Evolutionary conservation across 495 filamentous ascomycete species (phyloP).

Genomic region (Aspergillus cristatus): DNA sequence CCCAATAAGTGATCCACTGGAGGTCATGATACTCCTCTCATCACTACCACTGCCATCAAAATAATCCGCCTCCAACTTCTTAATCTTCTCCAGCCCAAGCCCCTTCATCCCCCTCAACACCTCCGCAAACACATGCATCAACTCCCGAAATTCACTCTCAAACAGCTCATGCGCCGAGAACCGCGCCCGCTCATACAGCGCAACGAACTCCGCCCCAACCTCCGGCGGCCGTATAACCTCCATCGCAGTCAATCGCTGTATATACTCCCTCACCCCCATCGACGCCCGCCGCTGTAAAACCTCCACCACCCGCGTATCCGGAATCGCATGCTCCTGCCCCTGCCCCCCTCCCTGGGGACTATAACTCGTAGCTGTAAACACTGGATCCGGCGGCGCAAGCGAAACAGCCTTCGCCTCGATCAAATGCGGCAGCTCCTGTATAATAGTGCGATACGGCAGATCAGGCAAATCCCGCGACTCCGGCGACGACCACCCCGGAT

Average conservation of each 20-base stretch:
- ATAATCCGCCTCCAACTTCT: no score
- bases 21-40: slow-evolving; percentile 21
- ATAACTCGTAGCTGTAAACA: slow-evolving; percentile 10
- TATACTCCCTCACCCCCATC: slow-evolving; percentile 76
- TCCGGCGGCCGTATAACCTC: slow-evolving; percentile 52
- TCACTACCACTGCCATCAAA: no score
- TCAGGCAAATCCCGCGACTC: slow-evolving; percentile 62
- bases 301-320: slow-evolving; percentile 55
- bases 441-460: slow-evolving; percentile 70
- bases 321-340: slow-evolving; percentile 20
- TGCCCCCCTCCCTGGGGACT: neutral
- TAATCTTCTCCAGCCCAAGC: slow-evolving; percentile 41
- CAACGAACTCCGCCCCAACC: slow-evolving; percentile 54
- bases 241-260: slow-evolving; percentile 58
- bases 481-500: slow-evolving; percentile 86
- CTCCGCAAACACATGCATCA: slow-evolving; percentile 86
- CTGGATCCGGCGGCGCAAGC: slow-evolving; percentile 58
- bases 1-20: slow-evolving; percentile 33
- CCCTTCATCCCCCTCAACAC: slow-evolving; percentile 67
- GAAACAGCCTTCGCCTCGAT: slow-evolving; percentile 90
- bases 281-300: slow-evolving; percentile 58
- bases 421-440: slow-evolving; percentile 78
- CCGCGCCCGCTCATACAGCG: slow-evolving; percentile 71
- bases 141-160: slow-evolving; percentile 61
- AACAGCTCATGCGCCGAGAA: slow-evolving; percentile 56